These are phyloP conservation scores for Aspergillus baeticus DNA, from an alignment of 495 filamentous ascomycete genomes.

Conservation along the genomic window DNA sequence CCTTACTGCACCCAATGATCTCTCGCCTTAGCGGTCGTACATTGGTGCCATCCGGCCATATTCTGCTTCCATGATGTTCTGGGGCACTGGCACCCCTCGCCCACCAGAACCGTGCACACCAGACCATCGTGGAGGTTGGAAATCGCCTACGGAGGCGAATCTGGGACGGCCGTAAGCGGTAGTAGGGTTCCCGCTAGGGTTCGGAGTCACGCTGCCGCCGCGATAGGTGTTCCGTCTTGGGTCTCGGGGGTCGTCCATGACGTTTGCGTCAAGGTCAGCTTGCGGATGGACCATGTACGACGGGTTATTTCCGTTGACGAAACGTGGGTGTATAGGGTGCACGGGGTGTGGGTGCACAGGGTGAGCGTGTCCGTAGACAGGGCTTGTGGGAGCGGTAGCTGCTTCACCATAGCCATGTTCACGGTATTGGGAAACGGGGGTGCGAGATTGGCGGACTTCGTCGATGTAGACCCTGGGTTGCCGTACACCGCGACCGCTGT, in stretches of 20 bases:
- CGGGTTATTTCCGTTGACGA: constrained; percentile 14
- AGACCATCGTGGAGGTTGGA: constrained; percentile 5
- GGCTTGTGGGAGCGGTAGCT: constrained; percentile 21
- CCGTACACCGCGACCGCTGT: constrained; percentile 16
- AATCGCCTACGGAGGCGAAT: constrained; percentile 8
- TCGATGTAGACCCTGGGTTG: constrained; percentile 20
- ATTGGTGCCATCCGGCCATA: constrained; percentile 13
- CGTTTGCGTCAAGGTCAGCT: constrained; percentile 10
- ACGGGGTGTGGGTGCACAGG: background rate
- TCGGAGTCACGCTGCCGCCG: background rate
- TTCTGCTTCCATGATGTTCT: constrained; percentile 14
- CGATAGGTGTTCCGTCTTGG: constrained; percentile 9
- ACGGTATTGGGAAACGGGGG: constrained; percentile 28
- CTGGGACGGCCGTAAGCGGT: background rate
- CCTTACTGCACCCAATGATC: too few relatives aligned
- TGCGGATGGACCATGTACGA: constrained; percentile 15
- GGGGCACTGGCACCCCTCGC: constrained; percentile 2
- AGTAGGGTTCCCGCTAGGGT: background rate
- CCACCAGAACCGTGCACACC: background rate
- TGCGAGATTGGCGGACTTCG: constrained; percentile 27
- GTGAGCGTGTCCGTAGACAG: constrained; percentile 21
- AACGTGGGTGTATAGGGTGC: constrained; percentile 16
- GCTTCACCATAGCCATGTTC: constrained; percentile 32
- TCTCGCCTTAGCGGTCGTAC: constrained; percentile 14
- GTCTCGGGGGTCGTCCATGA: constrained; percentile 15